Base-by-base conservation (phyloP, 257 asterid species). In the Nicotiana sylvestris region DNA sequence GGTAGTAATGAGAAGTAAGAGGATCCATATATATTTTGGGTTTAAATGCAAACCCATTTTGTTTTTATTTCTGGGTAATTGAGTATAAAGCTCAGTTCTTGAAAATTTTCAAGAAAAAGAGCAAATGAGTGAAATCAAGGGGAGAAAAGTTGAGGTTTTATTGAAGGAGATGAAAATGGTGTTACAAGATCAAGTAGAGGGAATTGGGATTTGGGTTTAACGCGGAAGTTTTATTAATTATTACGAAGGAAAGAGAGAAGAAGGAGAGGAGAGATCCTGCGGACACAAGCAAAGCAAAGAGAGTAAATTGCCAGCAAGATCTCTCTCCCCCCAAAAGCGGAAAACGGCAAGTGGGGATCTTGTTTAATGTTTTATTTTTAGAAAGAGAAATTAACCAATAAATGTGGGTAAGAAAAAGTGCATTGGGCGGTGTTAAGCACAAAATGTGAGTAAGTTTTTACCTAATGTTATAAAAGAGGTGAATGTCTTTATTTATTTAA, bases 31-130 rank as follows among this genome's bases (percentile, higher is more conserved):
- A 51, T 17, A 51, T 29, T 16, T 29, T 33, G 83, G 66, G 78
- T 66, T 66, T 70, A n/a, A 30, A 65, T 39, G 33, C 67, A 66
- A 81, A 66, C 78, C 83, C 83, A 81, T 81, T 1, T 17, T 13
- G 65, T 16, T 64, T n/a, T 46, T 46, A 57, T 21, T 21, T 21
- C 58, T 21, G 32, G 53, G 25, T 69, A 61, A 81, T 51, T 65
- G 53, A 43, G 11, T 70, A 70, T 0, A 17, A 70, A 43, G n/a
- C 39, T 18, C 79, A 72, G 39, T 72, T 8, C 25, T 6, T 72
- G 61, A 25, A 61, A 43, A 2, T 11, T 1, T 70, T 72, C 37
- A 72, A 72, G 78, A 49, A 46, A 46, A 39, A 21, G 51, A 27
- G 1, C 6, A 70, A 21, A 69, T 39, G 5, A 39, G 58, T 17